Percentiles rank a stretch among this genome's conserved stretches.
Evolutionary conservation across 768 basidiomycete genomes (phyloP).

Genomic region (Pleurotus tuoliensis): DNA sequence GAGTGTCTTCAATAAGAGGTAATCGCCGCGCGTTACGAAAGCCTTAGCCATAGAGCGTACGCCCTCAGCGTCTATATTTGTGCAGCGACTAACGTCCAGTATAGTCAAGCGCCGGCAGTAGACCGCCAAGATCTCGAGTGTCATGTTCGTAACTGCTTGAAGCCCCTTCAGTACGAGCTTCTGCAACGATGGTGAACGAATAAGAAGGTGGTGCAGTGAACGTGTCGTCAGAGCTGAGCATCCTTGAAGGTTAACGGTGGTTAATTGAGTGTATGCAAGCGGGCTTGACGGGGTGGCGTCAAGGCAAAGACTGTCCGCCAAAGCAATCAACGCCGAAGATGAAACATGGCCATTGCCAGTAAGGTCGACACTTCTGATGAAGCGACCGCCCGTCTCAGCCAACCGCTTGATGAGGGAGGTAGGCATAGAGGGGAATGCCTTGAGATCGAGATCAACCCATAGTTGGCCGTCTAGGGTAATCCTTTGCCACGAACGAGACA

Average conservation of each 20-base stretch:
- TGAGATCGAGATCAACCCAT: conserved; percentile 69
- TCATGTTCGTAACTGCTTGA: conserved; percentile 64
- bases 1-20: conserved; percentile 57
- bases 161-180: conserved; percentile 67
- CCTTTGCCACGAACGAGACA: conserved; percentile 71
- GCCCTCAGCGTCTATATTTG: conserved; percentile 62
- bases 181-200: conserved; percentile 57
- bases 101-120: conserved; percentile 52
- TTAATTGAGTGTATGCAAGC: conserved; percentile 59
- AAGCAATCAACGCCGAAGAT: conserved; percentile 43
- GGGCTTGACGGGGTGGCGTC: conserved; percentile 29
- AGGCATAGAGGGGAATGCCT: conserved; percentile 56
- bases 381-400: conserved; percentile 54
- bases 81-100: conserved; percentile 72
- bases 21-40: conserved; percentile 40
- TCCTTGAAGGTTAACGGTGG: conserved; percentile 65
- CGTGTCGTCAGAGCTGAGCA: conserved; percentile 63
- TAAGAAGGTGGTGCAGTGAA: conserved; percentile 67
- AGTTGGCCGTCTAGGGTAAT: conserved; percentile 84
- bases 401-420: conserved; percentile 49
- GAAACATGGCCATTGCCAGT: conserved; percentile 55
- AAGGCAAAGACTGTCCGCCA: conserved; percentile 54
- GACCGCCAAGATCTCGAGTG: conserved; percentile 62
- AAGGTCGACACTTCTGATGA: conserved; percentile 59
- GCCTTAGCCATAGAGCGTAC: conserved; percentile 45